Percentiles rank a stretch among this genome's conserved stretches.
These are phyloP conservation scores for Saccharomycopsis sp. DNA, from an alignment of 805 yeast species.

Conservation along the genomic window DNA sequence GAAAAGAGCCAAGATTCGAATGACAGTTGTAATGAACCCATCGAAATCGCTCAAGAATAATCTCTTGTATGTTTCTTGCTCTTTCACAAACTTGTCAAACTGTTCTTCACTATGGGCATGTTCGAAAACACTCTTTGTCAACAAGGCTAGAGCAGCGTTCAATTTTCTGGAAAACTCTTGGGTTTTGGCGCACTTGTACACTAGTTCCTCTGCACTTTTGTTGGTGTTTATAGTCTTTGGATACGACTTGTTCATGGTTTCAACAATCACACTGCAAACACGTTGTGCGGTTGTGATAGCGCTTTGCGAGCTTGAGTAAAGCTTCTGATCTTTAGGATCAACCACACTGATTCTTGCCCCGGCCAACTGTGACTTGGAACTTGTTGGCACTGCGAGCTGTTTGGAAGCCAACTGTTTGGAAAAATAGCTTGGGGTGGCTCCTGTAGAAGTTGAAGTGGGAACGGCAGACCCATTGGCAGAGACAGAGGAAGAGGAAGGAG, in stretches of 20 bases:
- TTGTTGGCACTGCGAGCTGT: conserved; percentile 7
- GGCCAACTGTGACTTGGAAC: conserved; percentile 9
- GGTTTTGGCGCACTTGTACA: conserved; percentile 11
- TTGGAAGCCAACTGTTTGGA: neutral
- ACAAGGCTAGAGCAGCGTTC: conserved; percentile 11
- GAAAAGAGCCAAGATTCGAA: conserved; percentile 10
- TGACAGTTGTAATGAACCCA: conserved; percentile 14
- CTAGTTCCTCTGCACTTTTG: conserved; percentile 9
- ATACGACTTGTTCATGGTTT: conserved; percentile 5
- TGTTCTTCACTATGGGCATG: conserved; percentile 12
- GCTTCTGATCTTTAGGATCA: conserved; percentile 19
- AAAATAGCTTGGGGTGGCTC: too few relatives aligned
- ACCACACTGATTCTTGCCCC: conserved; percentile 19
- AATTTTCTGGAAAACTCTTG: conserved; percentile 10
- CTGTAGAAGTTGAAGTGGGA: neutral
- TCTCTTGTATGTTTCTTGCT: conserved; percentile 17
- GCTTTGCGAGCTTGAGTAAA: conserved; percentile 16
- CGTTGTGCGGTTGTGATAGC: conserved; percentile 16
- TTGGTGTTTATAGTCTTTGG: neutral
- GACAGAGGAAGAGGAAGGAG: too few relatives aligned
- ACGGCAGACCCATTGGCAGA: too few relatives aligned
- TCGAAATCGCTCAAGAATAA: conserved; percentile 14
- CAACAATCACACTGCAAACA: conserved; percentile 13
- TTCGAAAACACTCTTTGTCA: conserved; percentile 9
- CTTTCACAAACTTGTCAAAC: conserved; percentile 5